Percentiles rank a stretch among this genome's conserved stretches.
phyloP scores from a whole-genome alignment of 805 yeast genomes.

The Debaryomyces tyrocola region DNA sequence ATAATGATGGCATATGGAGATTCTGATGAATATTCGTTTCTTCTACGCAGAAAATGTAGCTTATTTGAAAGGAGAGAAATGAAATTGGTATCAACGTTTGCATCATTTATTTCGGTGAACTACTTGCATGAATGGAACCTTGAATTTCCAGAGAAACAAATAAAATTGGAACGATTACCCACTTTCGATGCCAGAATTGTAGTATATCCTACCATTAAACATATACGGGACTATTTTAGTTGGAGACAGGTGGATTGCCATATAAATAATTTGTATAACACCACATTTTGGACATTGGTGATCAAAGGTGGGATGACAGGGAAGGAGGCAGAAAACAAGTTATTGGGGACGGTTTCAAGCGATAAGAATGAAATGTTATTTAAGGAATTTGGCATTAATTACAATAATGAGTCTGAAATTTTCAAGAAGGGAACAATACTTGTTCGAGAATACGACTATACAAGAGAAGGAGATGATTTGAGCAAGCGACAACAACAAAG shows the following conservation, averaged over 20 bases:
- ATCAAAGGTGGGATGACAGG: constrained; percentile 66
- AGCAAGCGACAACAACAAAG: constrained; percentile 51
- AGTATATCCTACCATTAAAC: constrained; percentile 63
- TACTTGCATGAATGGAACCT: constrained; percentile 69
- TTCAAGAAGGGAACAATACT: constrained; percentile 79
- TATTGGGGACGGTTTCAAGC: constrained; percentile 74
- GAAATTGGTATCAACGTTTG: constrained; percentile 79
- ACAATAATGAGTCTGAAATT: constrained; percentile 86
- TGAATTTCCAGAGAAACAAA: constrained; percentile 50
- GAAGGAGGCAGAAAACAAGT: constrained; percentile 73
- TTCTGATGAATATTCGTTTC: constrained; percentile 90
- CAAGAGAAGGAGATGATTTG: constrained; percentile 10
- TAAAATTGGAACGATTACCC: constrained; percentile 62
- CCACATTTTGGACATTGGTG: constrained; percentile 88
- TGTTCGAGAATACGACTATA: constrained; percentile 46
- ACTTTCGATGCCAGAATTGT: constrained; percentile 92
- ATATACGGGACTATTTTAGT: constrained; percentile 75
- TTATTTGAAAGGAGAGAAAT: constrained; percentile 81
- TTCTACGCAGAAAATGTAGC: constrained; percentile 60
- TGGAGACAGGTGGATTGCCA: constrained; percentile 98
- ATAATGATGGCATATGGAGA: constrained; percentile 87
- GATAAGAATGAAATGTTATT: constrained; percentile 91
- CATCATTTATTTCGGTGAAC: constrained; percentile 75
- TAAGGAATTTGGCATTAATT: constrained; percentile 75
- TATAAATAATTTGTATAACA: constrained; percentile 90